Evolutionary conservation across 257 asterid genomes (phyloP).

Genomic region (Misopates orontium): DNA sequence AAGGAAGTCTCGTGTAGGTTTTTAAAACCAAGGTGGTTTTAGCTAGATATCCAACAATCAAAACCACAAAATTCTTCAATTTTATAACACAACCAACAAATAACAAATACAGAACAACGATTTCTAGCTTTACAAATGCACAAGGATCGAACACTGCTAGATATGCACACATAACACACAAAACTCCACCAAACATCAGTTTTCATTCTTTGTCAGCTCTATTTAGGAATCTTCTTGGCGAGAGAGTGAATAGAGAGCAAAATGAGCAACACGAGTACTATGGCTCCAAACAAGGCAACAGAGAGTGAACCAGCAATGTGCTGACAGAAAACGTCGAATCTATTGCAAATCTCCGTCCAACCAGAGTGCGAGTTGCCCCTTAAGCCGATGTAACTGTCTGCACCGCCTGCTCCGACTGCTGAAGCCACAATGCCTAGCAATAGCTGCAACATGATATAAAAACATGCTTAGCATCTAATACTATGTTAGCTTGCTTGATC

Average conservation of each 20-base stretch:
- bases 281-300: slow-evolving; percentile 53
- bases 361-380: slow-evolving; percentile 61
- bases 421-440: slow-evolving; percentile 71
- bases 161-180: too few relatives aligned
- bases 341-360: slow-evolving; percentile 62
- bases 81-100: slow-evolving; percentile 6
- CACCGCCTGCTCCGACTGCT: slow-evolving; percentile 77
- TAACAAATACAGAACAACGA: slow-evolving; percentile 17
- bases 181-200: too few relatives aligned
- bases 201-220: slow-evolving; percentile 7
- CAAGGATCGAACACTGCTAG: too few relatives aligned
- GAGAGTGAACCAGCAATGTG: slow-evolving; percentile 61
- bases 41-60: too few relatives aligned
- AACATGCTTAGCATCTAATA: too few relatives aligned
- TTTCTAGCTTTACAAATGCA: too few relatives aligned
- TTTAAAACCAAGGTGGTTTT: too few relatives aligned
- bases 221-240: slow-evolving; percentile 69
- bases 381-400: slow-evolving; percentile 63
- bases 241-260: slow-evolving; percentile 52
- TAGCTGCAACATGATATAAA: slow-evolving; percentile 43
- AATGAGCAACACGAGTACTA: slow-evolving; percentile 53
- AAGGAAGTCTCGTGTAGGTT: too few relatives aligned
- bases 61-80: background rate
- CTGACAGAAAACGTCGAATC: slow-evolving; percentile 58
- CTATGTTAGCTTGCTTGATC: too few relatives aligned